Base-by-base conservation (phyloP, 2,329 filamentous ascomycete genomes). In the Immersiporthe knoxdaviesiana region DNA sequence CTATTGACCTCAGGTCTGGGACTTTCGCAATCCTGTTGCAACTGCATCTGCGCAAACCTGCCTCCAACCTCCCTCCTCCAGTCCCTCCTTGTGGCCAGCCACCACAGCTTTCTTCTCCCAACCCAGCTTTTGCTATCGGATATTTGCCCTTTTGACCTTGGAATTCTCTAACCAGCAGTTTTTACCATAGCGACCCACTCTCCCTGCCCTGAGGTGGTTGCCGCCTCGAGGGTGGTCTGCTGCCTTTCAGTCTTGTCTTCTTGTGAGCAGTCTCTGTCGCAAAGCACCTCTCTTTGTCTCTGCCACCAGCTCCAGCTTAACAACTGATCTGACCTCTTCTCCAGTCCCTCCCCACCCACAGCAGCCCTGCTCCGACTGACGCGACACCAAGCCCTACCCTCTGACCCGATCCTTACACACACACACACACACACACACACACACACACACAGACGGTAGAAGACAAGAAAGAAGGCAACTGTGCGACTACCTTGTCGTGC, bases 161-260 rank as follows among this genome's bases (percentile, higher is more conserved):
- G n/a, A 8, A 27, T 47, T 21, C 44, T n/a, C 44, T n/a, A 1
- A 47, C 8, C 21, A 47, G 44, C 11, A n/a, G 44, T 21, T 10
- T 30, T n/a, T 63, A 16, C 24, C 14, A 62, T n/a, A n/a, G 60
- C 54, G 44, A 27, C 56, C 63, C 47, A 67, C 63, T 41, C 47
- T 69, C 63, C 50, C 47, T 62, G 24, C 37, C 27, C 50, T n/a
- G 37, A 62, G 61, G 27, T 47, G n/a, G 61, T 47, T 47, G 50
- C 30, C 61, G 60, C 37, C 47, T 37, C 24, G 47, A 67, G 60
- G 44, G 56, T 67, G 21, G 63, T 63, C 67, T 24, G 63, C 59
- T 21, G 39, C 54, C 12, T 30, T 60, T 30, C 59, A 27, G n/a
- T 27, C 47, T 47, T 24, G 14, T 61, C 44, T 11, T 47, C 41